Base-by-base conservation (phyloP, 2,329 filamentous ascomycete genomes). In the Aureobasidium sp. region DNA sequence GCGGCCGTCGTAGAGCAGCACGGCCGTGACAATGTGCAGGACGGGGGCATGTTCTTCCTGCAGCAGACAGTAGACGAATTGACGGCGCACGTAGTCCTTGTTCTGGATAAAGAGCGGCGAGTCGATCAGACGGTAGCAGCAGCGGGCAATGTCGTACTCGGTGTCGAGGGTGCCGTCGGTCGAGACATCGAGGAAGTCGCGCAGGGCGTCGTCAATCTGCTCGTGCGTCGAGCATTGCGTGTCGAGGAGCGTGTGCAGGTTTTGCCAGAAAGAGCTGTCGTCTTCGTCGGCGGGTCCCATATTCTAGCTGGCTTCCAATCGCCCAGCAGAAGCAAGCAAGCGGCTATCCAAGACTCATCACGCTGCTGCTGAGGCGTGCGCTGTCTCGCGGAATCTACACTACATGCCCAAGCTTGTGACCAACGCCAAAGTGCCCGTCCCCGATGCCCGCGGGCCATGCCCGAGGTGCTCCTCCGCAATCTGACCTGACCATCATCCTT, bases 11-110 rank as follows among this genome's bases (percentile, higher is more conserved):
- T 93, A 88, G 27, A 97, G 83, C 37, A 99, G 82, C 69, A 97
- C 87, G 64, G 87, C 91, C 29, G 87, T 84, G 63, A 96, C 90
- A 63, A 91, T 81, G 73, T 96, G 89, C 50, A 99, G 80, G n/a
- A 86, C 85, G 37, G 85, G 83, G 21, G 84, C 76, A 66, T 96
- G 90, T 69, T 97, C 92, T 76, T 97, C 94, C 81, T 86, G 83
- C 59, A 97, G 77, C 58, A 99, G 80, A 73, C 91, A 92, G 75
- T 96, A 91, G 66, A 97, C 86, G 69, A 99, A 91, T 77, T 97
- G 94, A 47, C 85, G 89, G 65, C 93, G 89, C 65, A 97, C 89
- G 75, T 99, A 97, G 62, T 91, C 87, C 67, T 85, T 83, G 73
- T 97, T 87, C 15, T 81, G 75, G 30, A 77, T 75, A 73, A 95